phyloP scores from a whole-genome alignment of 2,329 filamentous ascomycete species.

The Mariannaea elegans region DNA sequence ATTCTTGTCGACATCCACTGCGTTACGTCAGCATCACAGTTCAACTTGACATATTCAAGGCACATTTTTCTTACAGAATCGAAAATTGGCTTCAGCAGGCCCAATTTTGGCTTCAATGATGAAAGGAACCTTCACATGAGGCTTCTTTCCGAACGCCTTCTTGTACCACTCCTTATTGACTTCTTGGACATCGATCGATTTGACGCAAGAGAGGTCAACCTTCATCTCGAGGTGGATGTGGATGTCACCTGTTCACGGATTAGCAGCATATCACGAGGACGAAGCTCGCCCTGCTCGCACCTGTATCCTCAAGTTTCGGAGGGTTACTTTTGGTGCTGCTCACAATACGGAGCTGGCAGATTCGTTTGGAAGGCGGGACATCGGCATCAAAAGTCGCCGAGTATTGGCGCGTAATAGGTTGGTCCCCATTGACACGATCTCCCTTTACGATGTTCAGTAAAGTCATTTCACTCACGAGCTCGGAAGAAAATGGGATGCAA shows the following conservation, averaged over 20 bases:
- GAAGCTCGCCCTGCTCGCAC: not conserved
- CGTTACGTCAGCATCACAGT: too few relatives aligned
- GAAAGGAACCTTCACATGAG: not conserved
- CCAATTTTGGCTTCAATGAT: not conserved
- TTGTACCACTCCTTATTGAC: not conserved
- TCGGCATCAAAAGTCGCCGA: not conserved
- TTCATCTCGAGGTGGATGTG: not conserved
- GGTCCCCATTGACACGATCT: not conserved
- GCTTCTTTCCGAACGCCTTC: not conserved
- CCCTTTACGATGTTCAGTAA: not conserved
- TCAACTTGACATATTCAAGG: too few relatives aligned
- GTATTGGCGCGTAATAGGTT: not conserved
- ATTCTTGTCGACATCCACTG: too few relatives aligned
- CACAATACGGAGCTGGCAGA: not conserved
- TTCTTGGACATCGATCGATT: not conserved
- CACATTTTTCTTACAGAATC: not conserved
- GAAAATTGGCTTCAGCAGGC: not conserved
- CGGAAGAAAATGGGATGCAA: not conserved
- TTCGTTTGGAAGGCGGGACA: not conserved
- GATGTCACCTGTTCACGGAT: not conserved
- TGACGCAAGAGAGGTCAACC: not conserved
- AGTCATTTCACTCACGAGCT: not conserved
- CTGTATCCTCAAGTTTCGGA: not conserved
- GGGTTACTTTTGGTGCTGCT: not conserved
- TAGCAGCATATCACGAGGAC: too few relatives aligned